Evolutionary conservation across 352 stramenopile genomes (phyloP).

Genomic region (Globisporangium yorkense): DNA sequence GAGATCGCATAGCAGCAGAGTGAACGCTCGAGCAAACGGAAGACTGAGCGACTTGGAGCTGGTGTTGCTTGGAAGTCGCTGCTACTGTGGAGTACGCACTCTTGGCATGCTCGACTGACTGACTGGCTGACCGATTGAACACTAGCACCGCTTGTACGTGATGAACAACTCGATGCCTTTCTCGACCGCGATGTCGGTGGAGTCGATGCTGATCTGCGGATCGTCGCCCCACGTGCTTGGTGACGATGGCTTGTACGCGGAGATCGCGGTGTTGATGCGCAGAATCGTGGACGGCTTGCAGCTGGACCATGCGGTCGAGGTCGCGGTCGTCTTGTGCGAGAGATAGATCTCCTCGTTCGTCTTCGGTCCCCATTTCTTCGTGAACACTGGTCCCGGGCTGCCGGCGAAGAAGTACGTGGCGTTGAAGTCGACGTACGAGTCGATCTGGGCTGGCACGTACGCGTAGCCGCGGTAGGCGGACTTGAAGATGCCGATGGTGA

Average conservation of each 20-base stretch:
- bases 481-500: constrained; percentile 27
- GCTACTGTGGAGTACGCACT: too few species aligned
- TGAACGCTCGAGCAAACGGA: background rate
- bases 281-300: constrained; percentile 21
- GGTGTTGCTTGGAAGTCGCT: too few species aligned
- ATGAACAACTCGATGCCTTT: constrained; percentile 23
- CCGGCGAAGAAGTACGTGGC: constrained; percentile 25
- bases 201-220: constrained; percentile 21
- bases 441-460: constrained; percentile 16
- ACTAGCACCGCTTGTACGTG: constrained; percentile 18
- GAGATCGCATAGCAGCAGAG: background rate
- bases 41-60: too few species aligned
- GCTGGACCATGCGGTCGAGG: constrained; percentile 19
- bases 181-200: constrained; percentile 20
- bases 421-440: constrained; percentile 17
- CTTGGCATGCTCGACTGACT: too few species aligned
- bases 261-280: constrained; percentile 27
- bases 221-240: background rate
- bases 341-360: constrained; percentile 18
- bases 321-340: constrained; percentile 16
- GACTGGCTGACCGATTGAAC: background rate
- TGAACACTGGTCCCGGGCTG: constrained; percentile 12
- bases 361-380: constrained; percentile 8
- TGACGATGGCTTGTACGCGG: constrained; percentile 11
- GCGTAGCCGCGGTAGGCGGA: constrained; percentile 28